Evolutionary conservation across 2,329 filamentous ascomycete species (phyloP).

Genomic region (Trichoderma sp.): DNA sequence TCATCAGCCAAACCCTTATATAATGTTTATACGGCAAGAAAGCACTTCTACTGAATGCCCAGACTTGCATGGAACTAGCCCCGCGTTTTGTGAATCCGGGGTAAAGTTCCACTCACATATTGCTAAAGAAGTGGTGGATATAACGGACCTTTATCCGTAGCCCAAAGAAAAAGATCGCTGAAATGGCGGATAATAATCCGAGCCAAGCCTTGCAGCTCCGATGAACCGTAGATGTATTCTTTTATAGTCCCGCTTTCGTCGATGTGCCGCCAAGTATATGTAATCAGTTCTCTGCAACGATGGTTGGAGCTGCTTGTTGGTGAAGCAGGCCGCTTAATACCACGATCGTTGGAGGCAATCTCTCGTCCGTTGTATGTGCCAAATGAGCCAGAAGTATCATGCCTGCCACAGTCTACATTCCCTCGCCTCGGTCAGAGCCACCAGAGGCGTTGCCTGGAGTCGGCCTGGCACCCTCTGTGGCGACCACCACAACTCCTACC

Average conservation of each 20-base stretch:
- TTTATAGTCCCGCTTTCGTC: background rate
- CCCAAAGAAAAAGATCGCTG: background rate
- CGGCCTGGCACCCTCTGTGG: background rate
- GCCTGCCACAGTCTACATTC: background rate
- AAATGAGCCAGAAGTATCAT: background rate
- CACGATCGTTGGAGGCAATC: background rate
- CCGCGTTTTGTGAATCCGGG: slow-evolving; percentile 4
- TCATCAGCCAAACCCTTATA: background rate
- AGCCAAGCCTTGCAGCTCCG: background rate
- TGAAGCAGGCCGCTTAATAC: background rate
- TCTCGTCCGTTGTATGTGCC: background rate
- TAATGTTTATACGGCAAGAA: background rate
- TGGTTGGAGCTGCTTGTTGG: background rate
- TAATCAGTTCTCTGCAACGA: background rate
- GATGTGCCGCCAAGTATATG: background rate
- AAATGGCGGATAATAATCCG: slow-evolving; percentile 8
- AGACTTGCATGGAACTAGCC: background rate
- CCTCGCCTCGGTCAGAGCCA: background rate
- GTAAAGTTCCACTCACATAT: slow-evolving; percentile 14
- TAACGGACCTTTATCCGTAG: slow-evolving; percentile 12
- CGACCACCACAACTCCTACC: background rate
- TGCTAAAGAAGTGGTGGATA: background rate
- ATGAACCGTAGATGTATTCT: background rate
- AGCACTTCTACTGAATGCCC: background rate
- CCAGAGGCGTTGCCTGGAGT: background rate